Evolutionary conservation across 192 early-diverging fungal genomes (phyloP).

Genomic region (Backusella luteola): DNA sequence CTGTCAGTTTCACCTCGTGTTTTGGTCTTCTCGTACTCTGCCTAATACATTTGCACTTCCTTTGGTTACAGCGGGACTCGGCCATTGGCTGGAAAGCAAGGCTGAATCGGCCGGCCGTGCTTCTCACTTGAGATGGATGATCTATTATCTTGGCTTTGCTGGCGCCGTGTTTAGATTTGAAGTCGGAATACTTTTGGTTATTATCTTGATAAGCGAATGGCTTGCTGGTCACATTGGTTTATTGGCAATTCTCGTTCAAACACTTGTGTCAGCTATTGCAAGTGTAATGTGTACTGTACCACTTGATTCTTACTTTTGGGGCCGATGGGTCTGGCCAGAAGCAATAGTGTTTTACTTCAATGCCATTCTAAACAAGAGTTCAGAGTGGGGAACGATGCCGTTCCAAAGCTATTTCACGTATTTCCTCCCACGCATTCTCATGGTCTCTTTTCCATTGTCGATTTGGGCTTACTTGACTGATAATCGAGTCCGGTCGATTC

Average conservation of each 20-base stretch:
- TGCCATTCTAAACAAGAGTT: constrained; percentile 59
- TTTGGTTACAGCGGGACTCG: constrained; percentile 40
- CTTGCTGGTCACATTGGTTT: constrained; percentile 13
- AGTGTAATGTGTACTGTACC: constrained; percentile 44
- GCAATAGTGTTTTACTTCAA: constrained; percentile 75
- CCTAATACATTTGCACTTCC: constrained; percentile 86
- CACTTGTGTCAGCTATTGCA: constrained; percentile 20
- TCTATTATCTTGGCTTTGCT: constrained; percentile 43
- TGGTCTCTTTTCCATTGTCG: constrained; percentile 68
- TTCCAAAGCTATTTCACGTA: constrained; percentile 67
- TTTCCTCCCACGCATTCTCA: constrained; percentile 75
- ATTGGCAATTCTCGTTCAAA: constrained; percentile 23
- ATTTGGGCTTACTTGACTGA: constrained; percentile 47
- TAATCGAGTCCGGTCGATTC: constrained; percentile 45
- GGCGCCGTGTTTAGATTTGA: constrained; percentile 57
- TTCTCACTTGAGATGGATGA: constrained; percentile 36
- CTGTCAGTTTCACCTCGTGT: constrained; percentile 86
- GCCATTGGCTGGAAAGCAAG: constrained; percentile 25
- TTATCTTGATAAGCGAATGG: constrained; percentile 41
- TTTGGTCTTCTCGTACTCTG: constrained; percentile 85
- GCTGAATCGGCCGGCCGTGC: constrained; percentile 1
- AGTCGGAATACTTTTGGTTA: constrained; percentile 39
- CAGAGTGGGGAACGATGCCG: constrained; percentile 74
- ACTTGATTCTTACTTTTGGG: constrained; percentile 82
- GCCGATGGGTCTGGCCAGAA: constrained; percentile 70